Evolutionary conservation across 805 yeast species (phyloP), one percentile per base, ranked within the genome.

Genomic region (Clavispora carvajalis): DNA sequence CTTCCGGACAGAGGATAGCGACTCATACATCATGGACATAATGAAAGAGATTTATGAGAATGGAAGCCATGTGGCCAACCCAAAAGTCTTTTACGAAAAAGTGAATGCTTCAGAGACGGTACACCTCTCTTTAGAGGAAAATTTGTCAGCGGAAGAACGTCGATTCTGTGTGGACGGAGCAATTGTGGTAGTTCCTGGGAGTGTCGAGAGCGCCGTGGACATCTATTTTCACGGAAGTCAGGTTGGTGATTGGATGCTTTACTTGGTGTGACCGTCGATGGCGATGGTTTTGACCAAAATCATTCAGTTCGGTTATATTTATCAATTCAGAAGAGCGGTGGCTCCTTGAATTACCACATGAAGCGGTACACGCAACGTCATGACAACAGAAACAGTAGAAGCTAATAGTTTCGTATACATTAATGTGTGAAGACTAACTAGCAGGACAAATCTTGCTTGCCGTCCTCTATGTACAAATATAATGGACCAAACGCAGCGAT

Each of bases 91-190:
- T 5, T 83, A 84, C 54, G 41, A 58, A 19, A 44, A 53, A 22
- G 49, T 76, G 8, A 45, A 38, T 4, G 37, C 45, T 5, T 44
- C 47, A 3, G 70, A 65, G 31, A 54, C 52, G 8, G 31, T 64
- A 8, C 35, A 22, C 3, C 43, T 65, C 30, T 31, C 41, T 4
- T 44, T 52, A 4, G 36, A 28, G 5, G 37, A 50, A 22, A 40
- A 53, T 4, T 34, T 38, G 15, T 38, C 43, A 7, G 33, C 39
- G 4, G 53, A 51, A 10, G 52, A 63, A n/a, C 61, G 74, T 45
- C 62, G 88, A 24, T 71, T 82, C 56, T 84, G 91, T 52, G 53
- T 84, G 10, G 93, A 84, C 57, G 93, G 93, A 0, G 61, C 73
- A 15, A 79, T 77, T 17, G 47, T 65, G 12, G 51, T 41, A 11